Evolutionary conservation across 768 basidiomycete genomes (phyloP), one percentile per base, ranked within the genome.

Genomic region (Mycena belliarum): DNA sequence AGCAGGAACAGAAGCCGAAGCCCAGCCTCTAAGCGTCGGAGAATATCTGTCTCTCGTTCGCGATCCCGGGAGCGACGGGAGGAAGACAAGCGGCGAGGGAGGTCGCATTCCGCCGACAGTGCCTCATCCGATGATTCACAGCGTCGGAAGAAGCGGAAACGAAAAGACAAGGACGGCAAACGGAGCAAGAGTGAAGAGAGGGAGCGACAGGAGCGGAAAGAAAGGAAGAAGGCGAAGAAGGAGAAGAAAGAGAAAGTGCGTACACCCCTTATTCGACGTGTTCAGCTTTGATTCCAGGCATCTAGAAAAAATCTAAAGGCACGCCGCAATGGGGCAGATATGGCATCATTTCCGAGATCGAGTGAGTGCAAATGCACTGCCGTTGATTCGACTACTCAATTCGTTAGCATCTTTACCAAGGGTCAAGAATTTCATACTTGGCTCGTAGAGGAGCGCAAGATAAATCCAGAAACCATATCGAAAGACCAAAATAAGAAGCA

Each of bases 371-470:
- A n/a, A 49, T 63, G 42, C 51, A 11, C 24, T 44, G 26, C 16
- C 49, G 15, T 23, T 33, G 21, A 21, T 45, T 47, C n/a, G 33
- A 44, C 54, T 45, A 32, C 25, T 40, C 50, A 29, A n/a, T 59
- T n/a, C 40, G 43, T 3, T 58, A 95, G 93, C 66, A 82, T 94
- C 52, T 91, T 88, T 68, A 86, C 80, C 53, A 95, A 93, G 67
- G 84, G 83, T 28, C 82, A 86, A 58, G 95, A 97, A 73, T 97
- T 96, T 71, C 82, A 91, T 51, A 84, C 90, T 3, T 97, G 95
- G 95, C 84, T 96, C 5, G 85, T 97, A 14, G 95, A 97, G 70
- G 95, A 97, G 68, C 85, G 91, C 44, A 91, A 88, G 69, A 79
- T 93, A 63, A 96, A 96, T 68, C 93, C 94, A 0, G 95, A 96